These are phyloP conservation scores for Metarhizium guizhouense DNA, from an alignment of 2,329 filamentous ascomycete species.

Conservation along the genomic window DNA sequence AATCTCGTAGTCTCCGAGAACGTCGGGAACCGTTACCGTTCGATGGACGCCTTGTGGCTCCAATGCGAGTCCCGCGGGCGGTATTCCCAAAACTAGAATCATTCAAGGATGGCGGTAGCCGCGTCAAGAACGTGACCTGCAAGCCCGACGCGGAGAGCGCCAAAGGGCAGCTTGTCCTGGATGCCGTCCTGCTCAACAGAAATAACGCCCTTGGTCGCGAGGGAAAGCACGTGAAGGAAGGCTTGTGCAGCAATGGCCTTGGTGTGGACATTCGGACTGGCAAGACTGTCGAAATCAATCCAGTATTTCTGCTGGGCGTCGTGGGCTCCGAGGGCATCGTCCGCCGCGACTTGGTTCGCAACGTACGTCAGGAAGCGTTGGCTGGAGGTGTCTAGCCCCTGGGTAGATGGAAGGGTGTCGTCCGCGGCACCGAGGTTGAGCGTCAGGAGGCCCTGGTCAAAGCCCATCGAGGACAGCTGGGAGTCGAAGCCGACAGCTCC, in stretches of 20 bases:
- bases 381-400: slow-evolving; percentile 34
- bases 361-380: slow-evolving; percentile 37
- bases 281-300: slow-evolving; percentile 61
- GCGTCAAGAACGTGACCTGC: no score
- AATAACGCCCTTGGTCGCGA: slow-evolving; percentile 59
- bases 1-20: no score
- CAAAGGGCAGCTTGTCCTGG: slow-evolving; percentile 30
- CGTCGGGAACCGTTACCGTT: no score
- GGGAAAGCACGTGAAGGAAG: slow-evolving; percentile 62
- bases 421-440: slow-evolving; percentile 12
- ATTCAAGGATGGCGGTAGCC: background rate
- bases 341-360: slow-evolving; percentile 24
- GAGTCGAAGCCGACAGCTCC: slow-evolving; percentile 25
- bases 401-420: slow-evolving; percentile 22
- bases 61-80: no score
- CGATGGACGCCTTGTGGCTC: no score
- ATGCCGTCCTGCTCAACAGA: slow-evolving; percentile 50
- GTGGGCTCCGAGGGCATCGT: slow-evolving; percentile 21
- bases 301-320: slow-evolving; percentile 29
- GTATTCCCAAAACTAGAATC: background rate
- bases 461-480: slow-evolving; percentile 22
- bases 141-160: slow-evolving; percentile 24
- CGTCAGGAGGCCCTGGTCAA: slow-evolving; percentile 11
- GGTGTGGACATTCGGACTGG: slow-evolving; percentile 46
- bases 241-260: slow-evolving; percentile 63